Evolutionary conservation across 2,329 filamentous ascomycete genomes (phyloP), one percentile per base, ranked within the genome.

Genomic region (Apiospora hydei): DNA sequence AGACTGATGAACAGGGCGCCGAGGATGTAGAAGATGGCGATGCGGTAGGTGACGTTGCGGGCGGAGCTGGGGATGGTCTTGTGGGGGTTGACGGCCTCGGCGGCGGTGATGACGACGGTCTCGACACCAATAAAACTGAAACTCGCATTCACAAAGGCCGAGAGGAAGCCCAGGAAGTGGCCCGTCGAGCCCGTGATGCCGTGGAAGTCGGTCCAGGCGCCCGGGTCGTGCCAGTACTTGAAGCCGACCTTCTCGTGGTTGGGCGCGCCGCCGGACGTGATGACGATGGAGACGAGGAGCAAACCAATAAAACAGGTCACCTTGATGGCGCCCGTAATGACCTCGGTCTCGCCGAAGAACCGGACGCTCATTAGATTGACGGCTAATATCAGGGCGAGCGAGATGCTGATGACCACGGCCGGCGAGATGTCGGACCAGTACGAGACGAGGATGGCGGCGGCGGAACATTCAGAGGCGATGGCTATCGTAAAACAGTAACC

Each of bases 191-290:
- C 84, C 0, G 41, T 49, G 38, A 79, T 79, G n/a, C 76, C 77
- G 46, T 83, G 81, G 67, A 85, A 86, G 3, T 80, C 76, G 38
- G 82, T 83, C 77, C 88, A 88, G 1, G 86, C 85, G 5, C 86
- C 86, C 0, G 86, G 86, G 7, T 83, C 72, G 24, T 83, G 83
- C 86, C 86, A 88, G 78, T 87, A 88, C 41, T 85, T 80, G 77
- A 88, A 88, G 2, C 86, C 86, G 73, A 85, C 86, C 66, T 82
- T 80, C 73, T 88, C 85, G 75, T 85, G 82, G 71, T 86, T 83
- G 4, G 86, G 86, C 5, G 85, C 86, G 72, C 86, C 86, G 30
- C 86, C 86, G 3, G 86, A 78, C 72, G 85, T 85, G 49, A 88
- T 81, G 67, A 88, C 82, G 53, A 88, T 80, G 6, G 84, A 86